These are phyloP conservation scores for Petrea volubilis DNA, from an alignment of 257 asterid species.

Conservation along the genomic window DNA sequence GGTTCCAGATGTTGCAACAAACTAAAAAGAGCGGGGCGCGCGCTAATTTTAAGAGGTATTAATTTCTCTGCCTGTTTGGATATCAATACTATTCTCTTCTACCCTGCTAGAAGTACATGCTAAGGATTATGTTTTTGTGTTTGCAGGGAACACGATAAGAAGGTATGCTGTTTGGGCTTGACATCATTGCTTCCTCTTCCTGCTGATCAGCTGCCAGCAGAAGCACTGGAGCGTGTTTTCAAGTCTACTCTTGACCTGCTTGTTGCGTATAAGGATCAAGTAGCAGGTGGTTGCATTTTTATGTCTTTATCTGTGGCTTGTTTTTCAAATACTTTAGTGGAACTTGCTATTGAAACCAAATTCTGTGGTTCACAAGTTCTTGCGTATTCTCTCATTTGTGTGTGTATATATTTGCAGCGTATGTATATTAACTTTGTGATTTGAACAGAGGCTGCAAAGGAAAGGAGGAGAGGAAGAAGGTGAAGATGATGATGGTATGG, in stretches of 20 bases:
- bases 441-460: conserved; percentile 74
- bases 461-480: conserved; percentile 61
- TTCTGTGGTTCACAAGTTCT: conserved; percentile 6
- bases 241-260: conserved; percentile 91
- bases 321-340: background rate
- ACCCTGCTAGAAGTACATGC: background rate
- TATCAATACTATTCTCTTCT: conserved; percentile 8
- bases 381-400: background rate
- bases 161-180: conserved; percentile 95
- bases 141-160: conserved; percentile 95
- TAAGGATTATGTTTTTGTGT: conserved; percentile 17
- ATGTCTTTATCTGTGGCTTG: conserved; percentile 12
- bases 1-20: conserved; percentile 96
- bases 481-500: conserved; percentile 79
- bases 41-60: conserved; percentile 81
- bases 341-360: background rate
- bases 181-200: conserved; percentile 95
- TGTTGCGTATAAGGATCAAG: conserved; percentile 93
- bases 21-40: conserved; percentile 79
- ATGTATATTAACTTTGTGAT: background rate
- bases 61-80: background rate
- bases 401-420: background rate
- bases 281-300: conserved; percentile 63
- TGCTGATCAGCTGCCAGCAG: conserved; percentile 82
- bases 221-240: conserved; percentile 89